Evolutionary conservation across 352 stramenopile genomes (phyloP), one percentile per base, ranked within the genome.

Genomic region (Phytopythium kandeliae): DNA sequence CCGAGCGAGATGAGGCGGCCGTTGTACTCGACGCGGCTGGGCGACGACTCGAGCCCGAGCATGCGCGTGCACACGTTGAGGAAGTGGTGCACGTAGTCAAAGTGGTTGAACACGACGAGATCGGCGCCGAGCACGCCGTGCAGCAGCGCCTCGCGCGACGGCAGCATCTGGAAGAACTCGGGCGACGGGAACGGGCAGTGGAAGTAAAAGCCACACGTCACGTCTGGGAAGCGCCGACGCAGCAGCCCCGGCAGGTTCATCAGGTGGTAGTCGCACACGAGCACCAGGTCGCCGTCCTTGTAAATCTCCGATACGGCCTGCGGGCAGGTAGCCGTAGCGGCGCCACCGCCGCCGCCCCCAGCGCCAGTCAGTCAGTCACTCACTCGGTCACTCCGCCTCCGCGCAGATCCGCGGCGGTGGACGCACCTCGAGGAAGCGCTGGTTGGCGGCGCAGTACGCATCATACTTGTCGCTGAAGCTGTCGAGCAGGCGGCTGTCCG

Each of bases 201-300:
- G 34, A 96, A 55, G 56, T 95, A 96, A 81, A 81, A 96, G 1
- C 79, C 86, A 59, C 96, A 93, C 31, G 84, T 63, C 50, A 73
- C 85, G 9, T 64, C 52, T 36, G 83, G 78, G 24, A 92, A 74
- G 4, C 83, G 80, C 56, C 89, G 71, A 31, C 86, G 76, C 25
- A 96, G 61, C 55, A 95, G 65, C 51, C 76, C 86, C n/a, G 86
- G 86, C 17, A 96, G 61, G 48, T 91, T 57, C 85, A 96, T 96
- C 25, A 96, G 60, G 51, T 96, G 86, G 61, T 95, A 95, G 70
- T 96, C 86, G 62, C 96, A 85, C 17, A 96, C 75, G 85, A 85
- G 96, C 9, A 96, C 79, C 21, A 78, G 70, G 60, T 96, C 86
- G 63, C 83, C 86, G 71, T 93, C 82, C 34, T 95, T 89, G 58